A percentile compares a stretch with the other conserved stretches of the same genome.
phyloP scores from a whole-genome alignment of 2,329 filamentous ascomycete genomes.

The Neoascochyta sp. region DNA sequence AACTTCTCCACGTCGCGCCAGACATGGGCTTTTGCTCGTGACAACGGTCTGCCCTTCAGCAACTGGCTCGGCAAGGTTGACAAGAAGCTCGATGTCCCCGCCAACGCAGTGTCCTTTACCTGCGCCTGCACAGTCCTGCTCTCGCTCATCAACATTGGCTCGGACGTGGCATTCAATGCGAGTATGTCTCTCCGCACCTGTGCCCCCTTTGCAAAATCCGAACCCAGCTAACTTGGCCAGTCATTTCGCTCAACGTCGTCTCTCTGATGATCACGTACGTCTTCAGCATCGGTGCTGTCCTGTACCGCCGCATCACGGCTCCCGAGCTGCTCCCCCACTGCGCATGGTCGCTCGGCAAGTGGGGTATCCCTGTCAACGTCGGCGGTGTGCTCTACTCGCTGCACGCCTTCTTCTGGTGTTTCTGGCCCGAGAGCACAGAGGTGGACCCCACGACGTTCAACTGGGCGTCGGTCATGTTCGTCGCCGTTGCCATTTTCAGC shows the following conservation, averaged over 20 bases:
- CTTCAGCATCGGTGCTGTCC: conserved; percentile 41
- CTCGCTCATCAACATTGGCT: conserved; percentile 37
- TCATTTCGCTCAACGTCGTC: conserved; percentile 41
- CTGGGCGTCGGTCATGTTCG: conserved; percentile 38
- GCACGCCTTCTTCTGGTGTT: conserved; percentile 43
- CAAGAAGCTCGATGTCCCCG: conserved; percentile 25
- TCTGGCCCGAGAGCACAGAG: conserved; percentile 38
- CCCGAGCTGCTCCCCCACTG: conserved; percentile 38
- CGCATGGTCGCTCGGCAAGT: conserved; percentile 40
- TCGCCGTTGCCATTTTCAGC: conserved; percentile 23
- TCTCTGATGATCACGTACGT: conserved; percentile 43
- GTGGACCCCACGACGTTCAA: conserved; percentile 28
- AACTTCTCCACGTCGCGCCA: conserved; percentile 34
- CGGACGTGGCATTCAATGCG: conserved; percentile 34
- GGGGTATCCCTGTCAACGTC: conserved; percentile 39
- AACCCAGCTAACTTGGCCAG: conserved; percentile 12
- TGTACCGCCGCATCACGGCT: conserved; percentile 38
- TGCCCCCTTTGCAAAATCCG: neutral
- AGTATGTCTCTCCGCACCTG: conserved; percentile 11
- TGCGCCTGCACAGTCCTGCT: conserved; percentile 26
- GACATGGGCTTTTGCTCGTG: conserved; percentile 37
- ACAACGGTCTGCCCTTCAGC: conserved; percentile 34
- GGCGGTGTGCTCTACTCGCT: conserved; percentile 34
- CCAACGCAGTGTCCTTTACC: conserved; percentile 32
- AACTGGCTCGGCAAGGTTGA: conserved; percentile 27